Evolutionary conservation across 495 filamentous ascomycete genomes (phyloP).

Genomic region (Aspergillus mulundensis): DNA sequence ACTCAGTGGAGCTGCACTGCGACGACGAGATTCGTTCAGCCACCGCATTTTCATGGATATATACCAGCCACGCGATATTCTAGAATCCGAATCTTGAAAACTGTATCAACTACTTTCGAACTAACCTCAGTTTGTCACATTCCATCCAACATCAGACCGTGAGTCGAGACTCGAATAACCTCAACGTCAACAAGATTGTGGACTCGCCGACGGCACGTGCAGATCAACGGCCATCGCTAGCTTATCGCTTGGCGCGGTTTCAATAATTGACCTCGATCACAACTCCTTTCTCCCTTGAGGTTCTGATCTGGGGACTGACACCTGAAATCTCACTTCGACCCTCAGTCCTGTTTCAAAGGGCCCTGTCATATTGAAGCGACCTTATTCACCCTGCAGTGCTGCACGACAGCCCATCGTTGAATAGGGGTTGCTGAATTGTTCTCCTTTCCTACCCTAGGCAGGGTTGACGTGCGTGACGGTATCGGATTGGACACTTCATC

Average conservation of each 20-base stretch:
- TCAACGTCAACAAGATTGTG: conserved; percentile 8
- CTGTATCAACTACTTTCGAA: background rate
- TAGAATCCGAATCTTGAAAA: background rate
- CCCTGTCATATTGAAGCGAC: background rate
- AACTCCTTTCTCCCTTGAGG: conserved; percentile 2
- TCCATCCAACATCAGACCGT: background rate
- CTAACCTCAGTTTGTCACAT: conserved; percentile 1
- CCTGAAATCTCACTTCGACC: background rate
- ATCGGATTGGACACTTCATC: conserved; percentile 25
- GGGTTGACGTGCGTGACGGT: conserved; percentile 16
- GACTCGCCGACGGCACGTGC: conserved; percentile 12
- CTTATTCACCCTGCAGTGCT: background rate
- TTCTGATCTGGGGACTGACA: background rate
- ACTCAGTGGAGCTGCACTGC: conserved; percentile 8
- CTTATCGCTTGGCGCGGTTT: conserved; percentile 15
- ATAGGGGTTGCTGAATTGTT: conserved; percentile 11
- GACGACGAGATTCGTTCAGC: conserved; percentile 21
- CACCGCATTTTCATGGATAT: conserved; percentile 25
- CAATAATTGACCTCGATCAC: conserved; percentile 13
- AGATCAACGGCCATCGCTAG: conserved; percentile 12
- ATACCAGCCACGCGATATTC: conserved; percentile 19
- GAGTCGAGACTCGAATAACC: background rate
- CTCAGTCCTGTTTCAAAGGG: background rate
- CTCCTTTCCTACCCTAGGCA: conserved; percentile 8
- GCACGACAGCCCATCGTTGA: conserved; percentile 2